Percentiles rank a stretch among this genome's conserved stretches.
Conservation (phyloP, 441 rosid species). For the Adansonia grandidieri region DNA sequence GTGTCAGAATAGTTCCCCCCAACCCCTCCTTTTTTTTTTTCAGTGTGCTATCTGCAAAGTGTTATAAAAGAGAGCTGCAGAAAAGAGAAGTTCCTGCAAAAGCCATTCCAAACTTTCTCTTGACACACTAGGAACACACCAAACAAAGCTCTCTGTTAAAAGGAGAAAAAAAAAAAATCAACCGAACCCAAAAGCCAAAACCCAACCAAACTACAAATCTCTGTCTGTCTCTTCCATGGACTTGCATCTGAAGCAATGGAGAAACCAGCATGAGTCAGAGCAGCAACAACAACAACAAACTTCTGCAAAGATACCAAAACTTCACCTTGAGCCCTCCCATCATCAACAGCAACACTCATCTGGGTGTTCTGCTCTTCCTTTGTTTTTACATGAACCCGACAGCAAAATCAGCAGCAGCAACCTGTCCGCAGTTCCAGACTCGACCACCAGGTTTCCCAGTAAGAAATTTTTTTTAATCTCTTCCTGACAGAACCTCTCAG, state of each 20-base stretch:
- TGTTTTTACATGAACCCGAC: constrained; percentile 61
- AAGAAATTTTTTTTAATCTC: constrained; percentile 22
- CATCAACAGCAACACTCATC: background rate
- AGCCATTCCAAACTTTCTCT: too few relatives aligned
- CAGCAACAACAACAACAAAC: constrained; percentile 28
- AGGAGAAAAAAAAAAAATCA: too few relatives aligned
- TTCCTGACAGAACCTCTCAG: background rate
- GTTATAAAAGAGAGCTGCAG: too few relatives aligned
- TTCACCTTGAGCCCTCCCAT: constrained; percentile 38
- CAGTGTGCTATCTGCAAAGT: too few relatives aligned
- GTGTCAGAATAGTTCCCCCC: too few relatives aligned
- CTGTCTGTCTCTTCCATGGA: constrained; percentile 56
- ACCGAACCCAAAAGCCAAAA: too few relatives aligned
- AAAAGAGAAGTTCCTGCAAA: too few relatives aligned
- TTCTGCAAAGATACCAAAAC: constrained; percentile 63
- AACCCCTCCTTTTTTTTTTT: too few relatives aligned
- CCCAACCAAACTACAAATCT: constrained; percentile 24
- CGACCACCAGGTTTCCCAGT: constrained; percentile 59
- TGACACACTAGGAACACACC: too few relatives aligned
- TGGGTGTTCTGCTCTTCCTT: constrained; percentile 54
- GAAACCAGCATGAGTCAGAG: constrained; percentile 75
- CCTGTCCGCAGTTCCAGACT: constrained; percentile 60
- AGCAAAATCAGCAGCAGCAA: constrained; percentile 49
- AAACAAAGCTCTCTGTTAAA: too few relatives aligned
- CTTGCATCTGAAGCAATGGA: constrained; percentile 86